Percentiles rank a stretch among this genome's conserved stretches.
Evolutionary conservation across 805 yeast genomes (phyloP).

Genomic region (Wickerhamomyces strasburgensis): DNA sequence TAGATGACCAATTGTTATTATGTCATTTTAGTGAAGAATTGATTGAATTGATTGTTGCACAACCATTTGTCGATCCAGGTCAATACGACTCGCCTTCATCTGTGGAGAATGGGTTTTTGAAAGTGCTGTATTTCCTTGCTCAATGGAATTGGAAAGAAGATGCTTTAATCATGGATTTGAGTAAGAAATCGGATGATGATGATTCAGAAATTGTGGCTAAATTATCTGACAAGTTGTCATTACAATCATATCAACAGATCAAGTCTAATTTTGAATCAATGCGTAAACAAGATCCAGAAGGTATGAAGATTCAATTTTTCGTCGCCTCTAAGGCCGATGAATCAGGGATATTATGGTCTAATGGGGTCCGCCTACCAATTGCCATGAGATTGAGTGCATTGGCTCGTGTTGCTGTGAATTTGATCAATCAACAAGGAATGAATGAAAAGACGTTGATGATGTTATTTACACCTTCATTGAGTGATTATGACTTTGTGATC

Average conservation of each 20-base stretch:
- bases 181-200: slow-evolving; percentile 41
- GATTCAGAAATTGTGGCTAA: slow-evolving; percentile 36
- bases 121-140: slow-evolving; percentile 64
- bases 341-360: slow-evolving; percentile 83
- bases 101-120: slow-evolving; percentile 73
- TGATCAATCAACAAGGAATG: slow-evolving; percentile 44
- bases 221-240: slow-evolving; percentile 56
- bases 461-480: slow-evolving; percentile 74
- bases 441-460: slow-evolving; percentile 40
- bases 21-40: slow-evolving; percentile 73
- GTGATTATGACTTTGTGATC: slow-evolving; percentile 81
- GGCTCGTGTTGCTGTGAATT: slow-evolving; percentile 64
- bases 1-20: slow-evolving; percentile 73
- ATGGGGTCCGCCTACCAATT: slow-evolving; percentile 60
- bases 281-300: slow-evolving; percentile 76
- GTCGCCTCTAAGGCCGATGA: slow-evolving; percentile 80
- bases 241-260: slow-evolving; percentile 57
- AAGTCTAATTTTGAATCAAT: slow-evolving; percentile 60
- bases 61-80: slow-evolving; percentile 80
- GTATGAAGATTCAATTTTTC: slow-evolving; percentile 72
- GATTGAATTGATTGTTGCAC: slow-evolving; percentile 75
- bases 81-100: slow-evolving; percentile 83
- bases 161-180: slow-evolving; percentile 74
- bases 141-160: slow-evolving; percentile 95
- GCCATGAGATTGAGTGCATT: slow-evolving; percentile 86